Evolutionary conservation across 495 filamentous ascomycete genomes (phyloP).

Genomic region (Neurospora sp.): DNA sequence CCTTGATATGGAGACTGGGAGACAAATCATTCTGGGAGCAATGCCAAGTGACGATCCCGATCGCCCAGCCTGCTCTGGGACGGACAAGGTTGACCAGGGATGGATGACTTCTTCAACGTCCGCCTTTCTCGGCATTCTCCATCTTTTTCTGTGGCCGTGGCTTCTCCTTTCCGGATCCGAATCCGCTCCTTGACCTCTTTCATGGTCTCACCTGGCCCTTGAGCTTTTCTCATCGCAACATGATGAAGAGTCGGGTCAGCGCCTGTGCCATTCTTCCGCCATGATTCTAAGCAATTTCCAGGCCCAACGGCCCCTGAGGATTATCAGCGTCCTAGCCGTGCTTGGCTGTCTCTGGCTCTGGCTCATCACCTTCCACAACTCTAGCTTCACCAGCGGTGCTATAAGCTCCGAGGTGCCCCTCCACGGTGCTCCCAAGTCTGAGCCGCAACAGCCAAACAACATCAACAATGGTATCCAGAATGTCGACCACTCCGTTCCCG

Average conservation of each 20-base stretch:
- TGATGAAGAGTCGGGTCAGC: neutral
- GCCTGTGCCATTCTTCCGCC: conserved; percentile 4
- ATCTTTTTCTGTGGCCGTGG: neutral
- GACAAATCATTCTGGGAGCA: neutral
- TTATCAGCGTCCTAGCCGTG: conserved; percentile 6
- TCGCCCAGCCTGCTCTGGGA: neutral
- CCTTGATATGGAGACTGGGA: neutral
- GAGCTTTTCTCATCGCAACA: neutral
- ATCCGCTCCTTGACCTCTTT: neutral
- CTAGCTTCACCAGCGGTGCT: neutral
- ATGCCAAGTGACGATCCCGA: neutral
- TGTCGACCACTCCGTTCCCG: neutral
- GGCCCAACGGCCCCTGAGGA: conserved; percentile 6
- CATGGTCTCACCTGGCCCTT: neutral
- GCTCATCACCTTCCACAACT: conserved; percentile 6
- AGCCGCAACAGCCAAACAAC: neutral
- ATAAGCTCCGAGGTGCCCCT: neutral
- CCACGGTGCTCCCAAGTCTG: neutral
- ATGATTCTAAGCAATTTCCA: conserved; percentile 7
- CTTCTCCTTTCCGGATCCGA: neutral
- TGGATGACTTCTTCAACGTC: neutral
- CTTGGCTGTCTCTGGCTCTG: conserved; percentile 7
- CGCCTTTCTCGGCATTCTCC: neutral
- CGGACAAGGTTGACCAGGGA: neutral
- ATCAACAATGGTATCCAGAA: neutral